A percentile compares a stretch with the other conserved stretches of the same genome.
These are phyloP conservation scores for Cantharellus cinnabarinus DNA, from an alignment of 768 basidiomycete genomes.

Conservation along the genomic window DNA sequence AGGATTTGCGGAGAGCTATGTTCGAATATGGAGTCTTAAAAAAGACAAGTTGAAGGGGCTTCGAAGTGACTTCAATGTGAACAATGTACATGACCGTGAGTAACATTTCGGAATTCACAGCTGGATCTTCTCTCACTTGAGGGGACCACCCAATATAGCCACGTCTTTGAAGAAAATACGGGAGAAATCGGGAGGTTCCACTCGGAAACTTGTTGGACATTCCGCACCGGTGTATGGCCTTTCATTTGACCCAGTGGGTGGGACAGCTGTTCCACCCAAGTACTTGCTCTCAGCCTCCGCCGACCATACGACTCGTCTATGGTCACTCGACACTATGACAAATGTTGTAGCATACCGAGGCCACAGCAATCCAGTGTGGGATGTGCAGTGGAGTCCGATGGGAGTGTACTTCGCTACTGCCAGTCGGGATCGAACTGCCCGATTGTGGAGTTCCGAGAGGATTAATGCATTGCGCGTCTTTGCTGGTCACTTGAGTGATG, in stretches of 20 bases:
- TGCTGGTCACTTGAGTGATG: constrained; percentile 90
- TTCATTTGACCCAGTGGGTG: constrained; percentile 78
- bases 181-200: constrained; percentile 68
- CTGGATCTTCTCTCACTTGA: background rate
- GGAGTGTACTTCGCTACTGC: constrained; percentile 97
- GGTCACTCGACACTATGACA: constrained; percentile 89
- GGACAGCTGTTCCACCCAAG: constrained; percentile 67
- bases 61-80: constrained; percentile 52
- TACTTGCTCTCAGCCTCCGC: constrained; percentile 84
- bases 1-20: constrained; percentile 89
- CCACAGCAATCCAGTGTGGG: constrained; percentile 96
- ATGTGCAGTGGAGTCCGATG: constrained; percentile 96
- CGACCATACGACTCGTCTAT: constrained; percentile 75
- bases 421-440: constrained; percentile 81
- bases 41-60: constrained; percentile 69
- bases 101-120: background rate
- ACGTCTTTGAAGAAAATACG: constrained; percentile 27
- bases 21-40: constrained; percentile 85
- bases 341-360: constrained; percentile 89
- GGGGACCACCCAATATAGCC: constrained; percentile 29
- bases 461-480: constrained; percentile 74
- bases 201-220: constrained; percentile 92
- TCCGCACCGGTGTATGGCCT: constrained; percentile 92
- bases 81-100: constrained; percentile 50
- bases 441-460: constrained; percentile 91